Base-by-base conservation (phyloP, 2,329 filamentous ascomycete species). In the Trichoderma sp. region DNA sequence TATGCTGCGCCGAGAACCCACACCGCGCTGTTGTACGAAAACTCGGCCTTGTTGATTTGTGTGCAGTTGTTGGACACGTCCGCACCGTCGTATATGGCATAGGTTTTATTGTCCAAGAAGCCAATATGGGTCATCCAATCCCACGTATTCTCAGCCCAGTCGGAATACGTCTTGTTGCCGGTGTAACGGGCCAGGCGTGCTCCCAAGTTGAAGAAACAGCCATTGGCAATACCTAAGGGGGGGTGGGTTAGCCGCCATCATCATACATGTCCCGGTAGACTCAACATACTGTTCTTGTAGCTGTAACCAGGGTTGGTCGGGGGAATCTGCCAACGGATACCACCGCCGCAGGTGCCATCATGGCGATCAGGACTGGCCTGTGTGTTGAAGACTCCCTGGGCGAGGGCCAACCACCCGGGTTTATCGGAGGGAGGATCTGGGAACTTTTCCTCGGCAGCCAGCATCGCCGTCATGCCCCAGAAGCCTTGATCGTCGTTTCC, bases 281-380 rank as follows among this genome's bases (percentile, higher is more conserved):
- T 53, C 32, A 25, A 39, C 15, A 42, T 17, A 81, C 80, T 82
- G 77, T 89, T 89, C 77, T 89, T 95, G 82, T 94, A 93, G 74
- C 89, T 84, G 77, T 92, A 94, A 37, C 92, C 92, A 54, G 83
- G 84, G 76, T 94, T 93, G 72, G 90, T 88, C 6, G 85, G 82
- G 71, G 89, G 92, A 69, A 94, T 91, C 80, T 94, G 92, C 90
- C 90, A 93, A 72, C 90, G 84, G 70, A 94, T 77, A 22, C 91
- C 92, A 53, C 84, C 85, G 68, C 87, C 87, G 19, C 82, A 83
- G 0, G 78, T 78, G 0, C 80, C 77, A 9, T 83, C 83, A 73
- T 92, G 88, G 80, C 90, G 90, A 54, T 87, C 83, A 2, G 81
- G 78, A 22, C 74, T 76, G 2, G 84, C 86, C 61, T 83, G 80